Conservation (phyloP, 106 monocot genomes). For the Ottelia alismoides region DNA sequence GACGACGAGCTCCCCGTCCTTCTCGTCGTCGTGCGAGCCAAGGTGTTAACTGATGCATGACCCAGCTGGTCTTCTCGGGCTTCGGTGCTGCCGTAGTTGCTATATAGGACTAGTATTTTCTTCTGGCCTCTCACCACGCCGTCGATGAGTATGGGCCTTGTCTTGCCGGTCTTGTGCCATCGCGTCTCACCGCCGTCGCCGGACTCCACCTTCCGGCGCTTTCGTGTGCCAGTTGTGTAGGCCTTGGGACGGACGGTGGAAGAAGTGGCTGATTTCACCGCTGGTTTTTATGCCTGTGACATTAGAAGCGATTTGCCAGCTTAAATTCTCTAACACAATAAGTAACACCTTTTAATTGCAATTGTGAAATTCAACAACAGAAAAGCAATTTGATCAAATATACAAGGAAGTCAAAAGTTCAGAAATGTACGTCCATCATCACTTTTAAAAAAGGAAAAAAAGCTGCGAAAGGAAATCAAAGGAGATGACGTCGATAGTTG, state of each 20-base stretch:
- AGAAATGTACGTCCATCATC: too few species aligned
- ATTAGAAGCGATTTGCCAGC: too few species aligned
- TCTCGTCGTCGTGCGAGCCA: slow-evolving; percentile 14
- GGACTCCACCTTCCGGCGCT: slow-evolving; percentile 16
- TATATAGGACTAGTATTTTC: slow-evolving; percentile 21
- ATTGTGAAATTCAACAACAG: too few species aligned
- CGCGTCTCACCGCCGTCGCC: slow-evolving; percentile 15
- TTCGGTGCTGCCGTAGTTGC: slow-evolving; percentile 9
- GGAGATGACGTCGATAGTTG: too few species aligned
- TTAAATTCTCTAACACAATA: too few species aligned
- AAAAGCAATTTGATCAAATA: too few species aligned
- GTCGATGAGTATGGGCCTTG: slow-evolving; percentile 4
- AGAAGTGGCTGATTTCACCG: slow-evolving; percentile 15
- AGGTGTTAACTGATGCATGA: slow-evolving; percentile 22
- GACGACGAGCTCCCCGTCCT: slow-evolving; percentile 18
- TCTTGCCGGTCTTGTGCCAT: slow-evolving; percentile 25
- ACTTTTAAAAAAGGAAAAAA: too few species aligned
- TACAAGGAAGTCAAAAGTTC: too few species aligned
- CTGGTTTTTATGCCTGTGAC: background rate
- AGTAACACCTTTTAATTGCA: too few species aligned
- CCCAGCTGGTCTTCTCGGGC: slow-evolving; percentile 24
- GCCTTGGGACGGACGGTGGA: slow-evolving; percentile 21
- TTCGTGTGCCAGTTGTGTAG: slow-evolving; percentile 18
- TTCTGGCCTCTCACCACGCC: slow-evolving; percentile 9
- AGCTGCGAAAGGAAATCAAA: too few species aligned